Conservation (phyloP, 352 stramenopile species). For the Globisporangium splendens region DNA sequence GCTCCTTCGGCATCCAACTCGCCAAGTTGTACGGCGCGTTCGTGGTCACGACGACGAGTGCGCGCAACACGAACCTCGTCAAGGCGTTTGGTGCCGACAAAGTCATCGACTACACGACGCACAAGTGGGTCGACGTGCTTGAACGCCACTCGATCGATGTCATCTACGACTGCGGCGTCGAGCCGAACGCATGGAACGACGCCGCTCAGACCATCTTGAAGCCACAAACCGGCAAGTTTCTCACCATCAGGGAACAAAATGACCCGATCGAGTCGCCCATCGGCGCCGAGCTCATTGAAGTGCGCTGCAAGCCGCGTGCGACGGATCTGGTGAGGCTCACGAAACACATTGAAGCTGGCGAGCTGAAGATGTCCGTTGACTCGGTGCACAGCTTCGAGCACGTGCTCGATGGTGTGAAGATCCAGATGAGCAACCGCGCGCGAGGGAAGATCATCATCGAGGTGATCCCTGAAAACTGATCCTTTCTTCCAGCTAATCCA, state of each 20-base stretch:
- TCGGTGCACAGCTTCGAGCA: conserved; percentile 3
- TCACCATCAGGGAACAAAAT: too few relatives aligned
- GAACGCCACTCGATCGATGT: conserved; percentile 23
- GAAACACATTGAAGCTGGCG: background rate
- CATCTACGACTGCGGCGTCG: conserved; percentile 28
- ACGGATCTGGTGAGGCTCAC: background rate
- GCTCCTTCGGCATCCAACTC: conserved; percentile 25
- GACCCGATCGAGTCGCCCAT: too few relatives aligned
- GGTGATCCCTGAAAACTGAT: background rate
- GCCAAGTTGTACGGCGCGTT: conserved; percentile 14
- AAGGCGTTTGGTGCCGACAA: too few relatives aligned
- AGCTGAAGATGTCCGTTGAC: conserved; percentile 1
- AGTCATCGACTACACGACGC: conserved; percentile 62
- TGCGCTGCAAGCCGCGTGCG: too few relatives aligned
- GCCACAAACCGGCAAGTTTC: too few relatives aligned
- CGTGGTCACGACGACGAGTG: conserved; percentile 17
- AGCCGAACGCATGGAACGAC: conserved; percentile 24
- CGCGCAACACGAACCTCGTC: conserved; percentile 34
- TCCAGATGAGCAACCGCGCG: background rate
- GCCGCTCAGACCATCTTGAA: conserved; percentile 24
- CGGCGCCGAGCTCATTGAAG: too few relatives aligned
- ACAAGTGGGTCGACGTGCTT: conserved; percentile 28
- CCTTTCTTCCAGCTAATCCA: too few relatives aligned
- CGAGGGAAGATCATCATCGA: conserved; percentile 5
- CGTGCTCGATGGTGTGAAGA: background rate